These are phyloP conservation scores for Citrus hindsii DNA, from an alignment of 345 rosid species.

Conservation along the genomic window DNA sequence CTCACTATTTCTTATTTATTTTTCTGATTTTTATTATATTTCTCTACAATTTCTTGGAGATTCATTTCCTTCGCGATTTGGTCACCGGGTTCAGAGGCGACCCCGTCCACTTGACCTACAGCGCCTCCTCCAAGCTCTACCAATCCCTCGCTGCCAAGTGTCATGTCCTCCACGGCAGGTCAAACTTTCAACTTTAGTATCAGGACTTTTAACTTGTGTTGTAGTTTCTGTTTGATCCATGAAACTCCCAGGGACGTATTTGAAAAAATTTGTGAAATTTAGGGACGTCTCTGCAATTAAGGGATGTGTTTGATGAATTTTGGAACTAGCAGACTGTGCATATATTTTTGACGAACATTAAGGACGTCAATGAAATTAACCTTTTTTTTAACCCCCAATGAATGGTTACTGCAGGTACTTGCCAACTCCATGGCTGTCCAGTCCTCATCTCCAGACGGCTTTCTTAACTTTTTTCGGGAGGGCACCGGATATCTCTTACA, in stretches of 20 bases:
- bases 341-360: neutral
- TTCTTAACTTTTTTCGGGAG: constrained; percentile 31
- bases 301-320: neutral
- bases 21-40: constrained; percentile 5
- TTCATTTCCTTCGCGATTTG: constrained; percentile 34
- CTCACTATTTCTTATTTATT: constrained; percentile 23
- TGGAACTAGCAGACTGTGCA: neutral
- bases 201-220: neutral
- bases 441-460: constrained; percentile 46
- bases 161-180: constrained; percentile 34
- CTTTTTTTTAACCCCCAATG: neutral
- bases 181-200: neutral
- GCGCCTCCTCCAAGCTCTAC: constrained; percentile 30
- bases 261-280: neutral
- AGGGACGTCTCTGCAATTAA: neutral
- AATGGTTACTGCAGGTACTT: constrained; percentile 20
- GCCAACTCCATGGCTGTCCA: constrained; percentile 42
- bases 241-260: neutral
- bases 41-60: constrained; percentile 34
- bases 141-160: constrained; percentile 34
- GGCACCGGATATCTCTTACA: constrained; percentile 29
- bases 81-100: constrained; percentile 29
- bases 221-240: too few species aligned
- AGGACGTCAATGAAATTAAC: neutral
- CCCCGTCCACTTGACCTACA: constrained; percentile 26